phyloP scores from a whole-genome alignment of 1,139 yeast genomes.

The Kodamaea fungicola region DNA sequence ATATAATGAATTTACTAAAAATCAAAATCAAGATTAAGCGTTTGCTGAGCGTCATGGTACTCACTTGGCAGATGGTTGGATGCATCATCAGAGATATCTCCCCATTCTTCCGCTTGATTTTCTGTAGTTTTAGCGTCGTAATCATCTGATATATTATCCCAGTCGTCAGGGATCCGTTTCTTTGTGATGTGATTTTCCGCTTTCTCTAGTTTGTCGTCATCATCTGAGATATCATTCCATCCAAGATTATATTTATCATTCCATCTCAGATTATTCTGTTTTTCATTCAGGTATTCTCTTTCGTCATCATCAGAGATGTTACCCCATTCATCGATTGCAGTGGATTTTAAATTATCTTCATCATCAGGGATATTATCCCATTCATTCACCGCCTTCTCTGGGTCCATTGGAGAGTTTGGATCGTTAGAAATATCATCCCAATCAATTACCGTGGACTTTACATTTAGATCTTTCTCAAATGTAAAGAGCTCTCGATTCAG shows the following conservation, averaged over 20 bases:
- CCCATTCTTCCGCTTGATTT: constrained; percentile 2
- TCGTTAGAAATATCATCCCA: too few species aligned
- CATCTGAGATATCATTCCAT: not conserved
- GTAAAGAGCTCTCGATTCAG: too few species aligned
- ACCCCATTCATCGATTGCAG: not conserved
- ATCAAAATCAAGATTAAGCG: constrained; percentile 31
- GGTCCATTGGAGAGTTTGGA: not conserved
- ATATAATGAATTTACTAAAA: constrained; percentile 8
- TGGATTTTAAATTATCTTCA: not conserved
- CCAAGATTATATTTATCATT: not conserved
- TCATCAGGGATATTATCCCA: constrained; percentile 6
- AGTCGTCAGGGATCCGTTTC: not conserved
- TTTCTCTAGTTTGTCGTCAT: not conserved
- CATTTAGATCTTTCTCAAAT: too few species aligned
- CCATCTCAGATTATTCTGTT: too few species aligned
- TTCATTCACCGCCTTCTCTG: not conserved
- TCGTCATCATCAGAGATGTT: constrained; percentile 1
- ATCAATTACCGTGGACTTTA: too few species aligned
- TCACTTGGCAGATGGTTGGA: too few species aligned
- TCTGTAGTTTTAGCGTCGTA: not conserved
- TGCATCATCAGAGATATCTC: constrained; percentile 1
- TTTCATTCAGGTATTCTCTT: too few species aligned
- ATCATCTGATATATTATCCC: constrained; percentile 2
- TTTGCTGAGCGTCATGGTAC: not conserved
- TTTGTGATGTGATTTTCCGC: not conserved